These are phyloP conservation scores for Phytophthora aleatoria DNA, from an alignment of 352 stramenopile species.

Conservation along the genomic window DNA sequence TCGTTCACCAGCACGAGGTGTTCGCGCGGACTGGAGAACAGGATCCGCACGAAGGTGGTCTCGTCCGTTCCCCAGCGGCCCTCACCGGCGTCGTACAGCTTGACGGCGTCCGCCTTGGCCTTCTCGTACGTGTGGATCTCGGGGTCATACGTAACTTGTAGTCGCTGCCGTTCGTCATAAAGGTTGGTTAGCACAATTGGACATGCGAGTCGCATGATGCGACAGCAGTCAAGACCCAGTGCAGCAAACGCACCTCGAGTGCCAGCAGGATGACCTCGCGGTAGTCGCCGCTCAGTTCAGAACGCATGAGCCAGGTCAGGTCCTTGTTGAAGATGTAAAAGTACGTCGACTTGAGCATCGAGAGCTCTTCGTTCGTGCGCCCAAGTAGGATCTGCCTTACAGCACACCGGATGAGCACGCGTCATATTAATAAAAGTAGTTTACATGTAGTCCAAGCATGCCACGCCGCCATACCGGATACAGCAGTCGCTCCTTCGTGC, in stretches of 20 bases:
- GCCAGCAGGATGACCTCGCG: constrained; percentile 66
- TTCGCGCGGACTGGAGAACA: constrained; percentile 64
- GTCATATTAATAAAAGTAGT: not conserved
- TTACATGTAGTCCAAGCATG: not conserved
- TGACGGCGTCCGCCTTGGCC: constrained; percentile 59
- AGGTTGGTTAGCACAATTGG: constrained; percentile 2
- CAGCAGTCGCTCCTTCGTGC: constrained; percentile 68
- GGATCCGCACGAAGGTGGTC: constrained; percentile 59
- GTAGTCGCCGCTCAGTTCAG: constrained; percentile 72
- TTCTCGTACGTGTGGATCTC: constrained; percentile 60
- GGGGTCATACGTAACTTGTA: constrained; percentile 52
- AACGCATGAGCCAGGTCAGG: constrained; percentile 63
- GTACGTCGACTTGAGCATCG: constrained; percentile 76
- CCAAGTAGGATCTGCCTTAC: constrained; percentile 59
- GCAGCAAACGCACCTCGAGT: constrained; percentile 45
- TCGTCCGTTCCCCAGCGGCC: constrained; percentile 81
- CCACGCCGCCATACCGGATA: constrained; percentile 54
- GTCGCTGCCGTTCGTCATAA: constrained; percentile 17
- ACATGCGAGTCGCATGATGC: too few species aligned
- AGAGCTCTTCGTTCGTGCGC: constrained; percentile 75
- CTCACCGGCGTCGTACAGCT: constrained; percentile 73
- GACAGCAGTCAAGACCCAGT: too few species aligned
- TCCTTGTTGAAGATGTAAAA: constrained; percentile 81
- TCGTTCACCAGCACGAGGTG: constrained; percentile 65
- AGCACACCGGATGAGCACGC: not conserved